Conservation (phyloP, 2,329 filamentous ascomycete species). For the Neocatenulostroma microsporum region DNA sequence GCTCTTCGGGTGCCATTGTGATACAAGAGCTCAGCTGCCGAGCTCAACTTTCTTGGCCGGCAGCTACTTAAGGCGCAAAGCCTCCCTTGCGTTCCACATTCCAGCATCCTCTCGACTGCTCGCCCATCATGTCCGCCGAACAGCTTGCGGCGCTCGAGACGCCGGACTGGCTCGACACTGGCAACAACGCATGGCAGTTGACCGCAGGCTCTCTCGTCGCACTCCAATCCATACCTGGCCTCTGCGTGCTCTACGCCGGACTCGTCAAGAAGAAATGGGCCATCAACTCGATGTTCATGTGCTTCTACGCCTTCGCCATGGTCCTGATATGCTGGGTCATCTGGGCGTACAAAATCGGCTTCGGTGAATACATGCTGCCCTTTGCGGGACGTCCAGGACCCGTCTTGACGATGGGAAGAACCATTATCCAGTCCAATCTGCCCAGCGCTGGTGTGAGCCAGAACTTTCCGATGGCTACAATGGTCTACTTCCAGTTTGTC, state of each 20-base stretch:
- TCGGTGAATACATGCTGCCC: constrained; percentile 45
- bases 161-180: constrained; percentile 32
- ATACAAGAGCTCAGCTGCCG: neutral
- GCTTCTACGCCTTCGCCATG: constrained; percentile 44
- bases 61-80: no score
- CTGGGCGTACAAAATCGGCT: constrained; percentile 43
- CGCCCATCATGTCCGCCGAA: constrained; percentile 4
- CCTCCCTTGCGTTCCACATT: neutral
- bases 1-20: constrained; percentile 1
- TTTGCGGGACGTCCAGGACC: constrained; percentile 44
- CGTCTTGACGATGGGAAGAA: constrained; percentile 37
- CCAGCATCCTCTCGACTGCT: neutral
- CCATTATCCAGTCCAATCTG: constrained; percentile 37
- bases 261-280: constrained; percentile 40
- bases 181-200: constrained; percentile 48
- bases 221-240: constrained; percentile 44
- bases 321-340: constrained; percentile 45
- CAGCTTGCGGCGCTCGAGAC: constrained; percentile 8
- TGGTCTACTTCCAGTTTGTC: constrained; percentile 49
- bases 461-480: constrained; percentile 41
- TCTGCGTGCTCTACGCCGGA: constrained; percentile 44
- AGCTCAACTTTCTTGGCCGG: neutral
- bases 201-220: constrained; percentile 45
- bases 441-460: constrained; percentile 36
- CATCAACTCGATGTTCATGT: constrained; percentile 42